Evolutionary conservation across 1,284 basidiomycete genomes (phyloP).

Genomic region (Moesziomyces globuligerus): DNA sequence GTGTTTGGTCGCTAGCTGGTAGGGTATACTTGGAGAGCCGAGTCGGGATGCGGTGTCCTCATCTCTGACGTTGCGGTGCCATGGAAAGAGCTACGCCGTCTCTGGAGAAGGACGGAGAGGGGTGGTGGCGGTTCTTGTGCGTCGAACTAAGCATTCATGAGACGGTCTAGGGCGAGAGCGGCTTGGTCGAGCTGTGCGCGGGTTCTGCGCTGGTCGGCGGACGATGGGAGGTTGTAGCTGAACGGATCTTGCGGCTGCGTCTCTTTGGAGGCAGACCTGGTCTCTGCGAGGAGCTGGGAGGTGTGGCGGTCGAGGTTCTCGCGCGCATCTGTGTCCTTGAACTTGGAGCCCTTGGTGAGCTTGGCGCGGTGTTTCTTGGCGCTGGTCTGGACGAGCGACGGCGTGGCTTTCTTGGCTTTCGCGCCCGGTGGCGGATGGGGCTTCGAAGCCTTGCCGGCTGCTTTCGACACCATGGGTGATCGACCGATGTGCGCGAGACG

Average conservation of each 20-base stretch:
- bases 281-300: conserved; percentile 5
- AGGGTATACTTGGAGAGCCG: too few species aligned
- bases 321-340: conserved; percentile 20
- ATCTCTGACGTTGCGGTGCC: too few species aligned
- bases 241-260: conserved; percentile 15
- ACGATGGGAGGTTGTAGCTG: conserved; percentile 12
- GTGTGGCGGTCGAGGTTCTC: conserved; percentile 25
- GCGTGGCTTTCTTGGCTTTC: not conserved
- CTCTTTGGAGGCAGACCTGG: not conserved
- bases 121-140: not conserved
- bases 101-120: too few species aligned
- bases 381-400: conserved; percentile 15
- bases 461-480: not conserved
- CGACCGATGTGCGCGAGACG: too few species aligned
- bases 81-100: too few species aligned
- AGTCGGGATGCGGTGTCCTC: too few species aligned
- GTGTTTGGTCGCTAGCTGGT: too few species aligned
- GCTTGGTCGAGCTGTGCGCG: conserved; percentile 25
- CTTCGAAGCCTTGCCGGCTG: conserved; percentile 5
- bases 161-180: conserved; percentile 17
- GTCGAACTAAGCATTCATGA: conserved; percentile 27
- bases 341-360: conserved; percentile 23
- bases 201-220: conserved; percentile 17
- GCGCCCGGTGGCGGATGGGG: conserved; percentile 7
- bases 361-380: conserved; percentile 16